These are phyloP conservation scores for Debaryomyces maramus DNA, from an alignment of 805 yeast species.

Conservation along the genomic window DNA sequence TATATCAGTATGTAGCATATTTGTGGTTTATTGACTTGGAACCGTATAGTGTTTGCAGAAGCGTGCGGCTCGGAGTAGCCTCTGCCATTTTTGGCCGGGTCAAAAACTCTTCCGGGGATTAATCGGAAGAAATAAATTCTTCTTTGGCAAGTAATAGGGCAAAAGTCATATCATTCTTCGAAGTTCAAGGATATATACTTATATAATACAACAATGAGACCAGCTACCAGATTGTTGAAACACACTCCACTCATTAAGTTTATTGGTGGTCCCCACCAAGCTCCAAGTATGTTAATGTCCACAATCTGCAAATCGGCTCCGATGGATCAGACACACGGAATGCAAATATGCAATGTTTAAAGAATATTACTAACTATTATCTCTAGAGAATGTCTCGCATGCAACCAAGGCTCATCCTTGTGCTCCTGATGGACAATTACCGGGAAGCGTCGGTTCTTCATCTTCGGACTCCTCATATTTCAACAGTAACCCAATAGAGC, in stretches of 20 bases:
- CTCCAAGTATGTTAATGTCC: constrained; percentile 41
- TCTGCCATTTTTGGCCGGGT: not conserved
- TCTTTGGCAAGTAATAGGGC: not conserved
- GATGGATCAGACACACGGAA: not conserved
- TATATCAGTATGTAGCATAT: too few relatives aligned
- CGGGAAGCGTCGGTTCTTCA: constrained; percentile 22
- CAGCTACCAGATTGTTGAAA: constrained; percentile 32
- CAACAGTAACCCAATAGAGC: constrained; percentile 39
- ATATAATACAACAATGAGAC: constrained; percentile 28
- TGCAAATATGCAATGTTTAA: not conserved
- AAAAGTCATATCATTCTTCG: not conserved
- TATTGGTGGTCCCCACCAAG: constrained; percentile 74
- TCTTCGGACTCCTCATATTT: constrained; percentile 12
- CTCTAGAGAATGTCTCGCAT: constrained; percentile 14
- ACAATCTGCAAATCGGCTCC: not conserved
- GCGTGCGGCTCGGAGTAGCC: not conserved
- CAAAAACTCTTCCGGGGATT: not conserved
- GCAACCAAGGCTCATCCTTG: constrained; percentile 39
- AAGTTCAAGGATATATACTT: not conserved
- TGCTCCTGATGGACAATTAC: constrained; percentile 46
- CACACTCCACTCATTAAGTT: constrained; percentile 79
- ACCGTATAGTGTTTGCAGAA: too few relatives aligned
- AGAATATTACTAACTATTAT: constrained; percentile 1
- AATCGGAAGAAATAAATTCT: not conserved
- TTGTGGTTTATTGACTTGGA: too few relatives aligned